Percentiles rank a stretch among this genome's conserved stretches.
phyloP scores from a whole-genome alignment of 257 asterid genomes.

The Solanum okadae region DNA sequence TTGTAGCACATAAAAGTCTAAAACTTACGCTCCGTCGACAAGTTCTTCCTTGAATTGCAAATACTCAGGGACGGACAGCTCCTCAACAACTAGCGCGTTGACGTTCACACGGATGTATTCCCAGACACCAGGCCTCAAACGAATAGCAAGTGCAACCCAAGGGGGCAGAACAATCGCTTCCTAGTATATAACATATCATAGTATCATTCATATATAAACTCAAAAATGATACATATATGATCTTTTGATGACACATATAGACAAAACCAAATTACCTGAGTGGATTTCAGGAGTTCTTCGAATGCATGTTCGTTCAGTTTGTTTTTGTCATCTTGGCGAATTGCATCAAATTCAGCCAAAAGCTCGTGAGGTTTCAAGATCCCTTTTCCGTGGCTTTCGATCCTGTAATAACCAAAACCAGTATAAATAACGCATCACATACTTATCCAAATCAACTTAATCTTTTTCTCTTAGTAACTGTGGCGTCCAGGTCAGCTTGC shows the following conservation, averaged over 20 bases:
- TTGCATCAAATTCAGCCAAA: conserved; percentile 64
- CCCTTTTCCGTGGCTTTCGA: conserved; percentile 82
- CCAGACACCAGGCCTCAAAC: conserved; percentile 96
- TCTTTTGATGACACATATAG: neutral
- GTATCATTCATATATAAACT: neutral
- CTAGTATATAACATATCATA: conserved; percentile 8
- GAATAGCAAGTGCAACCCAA: conserved; percentile 94
- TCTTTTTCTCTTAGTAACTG: neutral
- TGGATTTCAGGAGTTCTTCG: conserved; percentile 60
- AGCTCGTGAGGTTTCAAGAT: conserved; percentile 82
- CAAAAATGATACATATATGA: neutral
- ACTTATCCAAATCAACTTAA: neutral
- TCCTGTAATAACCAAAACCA: conserved; percentile 21
- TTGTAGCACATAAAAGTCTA: neutral
- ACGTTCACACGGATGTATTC: conserved; percentile 73
- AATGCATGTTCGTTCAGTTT: conserved; percentile 64
- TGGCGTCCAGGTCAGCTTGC: neutral
- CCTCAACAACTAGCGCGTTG: conserved; percentile 58
- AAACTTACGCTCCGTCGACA: conserved; percentile 63
- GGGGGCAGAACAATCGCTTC: conserved; percentile 90
- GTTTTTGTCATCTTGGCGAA: conserved; percentile 33
- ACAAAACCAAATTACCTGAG: conserved; percentile 36
- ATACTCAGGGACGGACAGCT: conserved; percentile 70
- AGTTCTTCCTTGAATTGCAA: conserved; percentile 87
- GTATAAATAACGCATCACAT: neutral